These are phyloP conservation scores for Chaetomium cochliodes DNA, from an alignment of 495 filamentous ascomycete species.

Conservation along the genomic window DNA sequence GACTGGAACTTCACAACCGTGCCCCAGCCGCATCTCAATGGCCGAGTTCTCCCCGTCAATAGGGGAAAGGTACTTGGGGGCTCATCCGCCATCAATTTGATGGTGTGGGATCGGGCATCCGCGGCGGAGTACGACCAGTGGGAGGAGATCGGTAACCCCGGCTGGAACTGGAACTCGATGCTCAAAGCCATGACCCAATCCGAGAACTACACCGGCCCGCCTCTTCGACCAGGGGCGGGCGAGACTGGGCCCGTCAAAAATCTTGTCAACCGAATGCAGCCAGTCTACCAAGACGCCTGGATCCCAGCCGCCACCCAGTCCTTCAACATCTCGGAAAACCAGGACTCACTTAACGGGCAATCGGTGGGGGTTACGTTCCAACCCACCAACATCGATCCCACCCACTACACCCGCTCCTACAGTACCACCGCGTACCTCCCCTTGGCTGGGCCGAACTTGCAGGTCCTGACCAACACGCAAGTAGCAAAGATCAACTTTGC, in stretches of 20 bases:
- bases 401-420: conserved; percentile 43
- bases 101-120: conserved; percentile 56
- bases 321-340: conserved; percentile 34
- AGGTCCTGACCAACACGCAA: conserved; percentile 25
- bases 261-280: conserved; percentile 37
- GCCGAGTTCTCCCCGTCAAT: conserved; percentile 36
- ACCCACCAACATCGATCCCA: conserved; percentile 40
- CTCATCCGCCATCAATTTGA: conserved; percentile 39
- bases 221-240: conserved; percentile 9
- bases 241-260: conserved; percentile 35
- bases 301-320: conserved; percentile 35
- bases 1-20: conserved; percentile 55
- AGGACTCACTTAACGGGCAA: conserved; percentile 39
- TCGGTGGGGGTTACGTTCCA: conserved; percentile 41
- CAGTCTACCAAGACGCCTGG: conserved; percentile 31
- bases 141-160: conserved; percentile 52
- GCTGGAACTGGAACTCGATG: conserved; percentile 56
- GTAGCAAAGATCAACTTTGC: conserved; percentile 30
- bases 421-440: conserved; percentile 34
- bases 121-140: conserved; percentile 61
- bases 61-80: conserved; percentile 56
- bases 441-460: conserved; percentile 25
- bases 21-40: conserved; percentile 42
- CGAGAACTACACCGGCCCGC: not conserved
- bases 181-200: conserved; percentile 28